These are phyloP conservation scores for Neurospora sp. DNA, from an alignment of 495 filamentous ascomycete species.

Conservation along the genomic window DNA sequence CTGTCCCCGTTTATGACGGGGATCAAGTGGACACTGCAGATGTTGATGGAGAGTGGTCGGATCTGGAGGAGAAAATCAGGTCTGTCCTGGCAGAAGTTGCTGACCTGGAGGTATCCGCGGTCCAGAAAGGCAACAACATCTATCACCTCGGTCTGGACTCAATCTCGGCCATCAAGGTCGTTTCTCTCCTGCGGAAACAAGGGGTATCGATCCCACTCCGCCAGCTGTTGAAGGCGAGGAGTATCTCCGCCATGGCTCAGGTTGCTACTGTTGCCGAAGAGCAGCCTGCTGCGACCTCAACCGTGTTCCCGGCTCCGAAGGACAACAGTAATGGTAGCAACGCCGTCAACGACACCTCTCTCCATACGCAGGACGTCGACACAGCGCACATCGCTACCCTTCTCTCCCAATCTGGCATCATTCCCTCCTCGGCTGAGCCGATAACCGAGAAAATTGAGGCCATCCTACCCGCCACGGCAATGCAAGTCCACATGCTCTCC, in stretches of 20 bases:
- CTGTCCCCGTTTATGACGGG: too few relatives aligned
- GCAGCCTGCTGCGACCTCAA: neutral
- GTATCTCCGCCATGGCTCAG: constrained; percentile 44
- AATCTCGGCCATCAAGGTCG: constrained; percentile 71
- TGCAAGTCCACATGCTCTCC: constrained; percentile 62
- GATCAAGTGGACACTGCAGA: too few relatives aligned
- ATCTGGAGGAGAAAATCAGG: constrained; percentile 43
- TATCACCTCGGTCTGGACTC: constrained; percentile 86
- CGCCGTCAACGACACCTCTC: neutral
- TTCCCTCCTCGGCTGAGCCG: neutral
- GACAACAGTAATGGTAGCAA: neutral
- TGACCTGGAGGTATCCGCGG: constrained; percentile 45
- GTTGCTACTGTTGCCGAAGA: neutral
- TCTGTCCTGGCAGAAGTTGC: constrained; percentile 55
- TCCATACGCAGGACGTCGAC: neutral
- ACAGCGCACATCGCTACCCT: neutral
- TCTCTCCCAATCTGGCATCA: neutral
- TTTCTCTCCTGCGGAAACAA: constrained; percentile 50
- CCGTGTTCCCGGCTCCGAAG: neutral
- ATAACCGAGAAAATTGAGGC: constrained; percentile 29
- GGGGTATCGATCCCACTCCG: constrained; percentile 50
- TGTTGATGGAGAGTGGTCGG: too few relatives aligned
- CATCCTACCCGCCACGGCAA: constrained; percentile 53
- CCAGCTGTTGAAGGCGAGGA: constrained; percentile 54
- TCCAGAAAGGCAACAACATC: constrained; percentile 55